A percentile compares a stretch with the other conserved stretches of the same genome.
Evolutionary conservation across 768 basidiomycete genomes (phyloP).

Genomic region (Boletellus emodensis): DNA sequence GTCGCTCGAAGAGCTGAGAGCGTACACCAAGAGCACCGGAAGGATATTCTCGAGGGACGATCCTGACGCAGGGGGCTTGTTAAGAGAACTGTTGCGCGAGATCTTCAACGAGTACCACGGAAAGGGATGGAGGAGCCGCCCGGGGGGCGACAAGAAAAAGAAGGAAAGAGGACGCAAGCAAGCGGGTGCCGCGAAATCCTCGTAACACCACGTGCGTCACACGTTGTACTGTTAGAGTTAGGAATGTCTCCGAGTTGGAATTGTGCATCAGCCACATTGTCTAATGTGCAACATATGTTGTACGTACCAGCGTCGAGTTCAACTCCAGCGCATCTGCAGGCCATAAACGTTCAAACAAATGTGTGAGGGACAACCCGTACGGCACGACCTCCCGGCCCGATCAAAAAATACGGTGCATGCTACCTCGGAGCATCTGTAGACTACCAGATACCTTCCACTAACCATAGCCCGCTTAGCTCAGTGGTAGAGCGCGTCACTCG

Average conservation of each 20-base stretch:
- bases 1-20: slow-evolving; percentile 21
- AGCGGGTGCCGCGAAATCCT: neutral
- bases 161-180: slow-evolving; percentile 11
- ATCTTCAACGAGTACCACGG: slow-evolving; percentile 17
- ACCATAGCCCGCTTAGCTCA: slow-evolving; percentile 32
- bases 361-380: too few species aligned
- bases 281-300: too few species aligned
- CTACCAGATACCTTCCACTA: too few species aligned
- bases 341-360: too few species aligned
- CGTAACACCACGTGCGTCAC: neutral
- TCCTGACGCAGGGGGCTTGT: slow-evolving; percentile 28
- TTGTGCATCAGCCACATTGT: too few species aligned
- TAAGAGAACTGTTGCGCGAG: slow-evolving; percentile 30
- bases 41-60: slow-evolving; percentile 29
- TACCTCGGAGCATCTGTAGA: too few species aligned
- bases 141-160: slow-evolving; percentile 17
- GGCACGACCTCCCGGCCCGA: too few species aligned
- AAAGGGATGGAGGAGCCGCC: slow-evolving; percentile 12
- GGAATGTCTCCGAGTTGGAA: too few species aligned
- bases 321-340: too few species aligned
- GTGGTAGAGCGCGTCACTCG: slow-evolving; percentile 38
- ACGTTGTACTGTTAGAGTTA: too few species aligned
- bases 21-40: slow-evolving; percentile 18
- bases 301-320: too few species aligned
- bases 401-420: too few species aligned